Base-by-base conservation (phyloP, 176 grass and related monocot species). In the Oryza punctata region DNA sequence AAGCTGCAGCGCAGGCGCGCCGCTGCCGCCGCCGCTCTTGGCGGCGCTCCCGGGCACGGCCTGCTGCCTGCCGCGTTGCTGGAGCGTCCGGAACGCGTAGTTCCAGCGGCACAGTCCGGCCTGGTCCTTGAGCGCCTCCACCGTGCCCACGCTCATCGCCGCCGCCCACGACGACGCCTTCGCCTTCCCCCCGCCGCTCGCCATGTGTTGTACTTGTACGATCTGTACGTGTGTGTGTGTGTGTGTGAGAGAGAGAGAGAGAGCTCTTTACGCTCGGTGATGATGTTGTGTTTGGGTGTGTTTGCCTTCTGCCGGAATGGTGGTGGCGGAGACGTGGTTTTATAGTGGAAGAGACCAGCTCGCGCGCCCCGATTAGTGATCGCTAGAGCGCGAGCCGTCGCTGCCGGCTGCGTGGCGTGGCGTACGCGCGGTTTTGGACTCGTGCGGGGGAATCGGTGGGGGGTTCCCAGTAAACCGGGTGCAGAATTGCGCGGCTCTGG, bases 81-180 rank as follows among this genome's bases (percentile, higher is more conserved):
- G 82, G 8, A 89, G 26, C 1, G 68, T 89, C 8, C 77, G 72
- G 72, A 94, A 47, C 19, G 72, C 90, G 77, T 89, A 73, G 72
- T 87, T 92, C 89, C 91, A 90, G 35, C 85, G 64, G 61, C 89
- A 91, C 4, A 91, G 57, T 0, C 85, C 85, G 7, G 65, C 91
- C 77, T 91, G 89, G 33, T 90, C 86, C 88, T 91, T 96, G 68
- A 96, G 64, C 61, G 74, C 85, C 78, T 90, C 85, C 33, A 82
- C 81, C 2, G 82, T 81, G 46, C 81, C 78, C 14, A 79, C 30
- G 85, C 85, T 67, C 81, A 84, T 84, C 66, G 88, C 88, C 60
- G 88, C 91, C 60, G 76, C 47, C 81, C 85, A 78, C 5, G 85
- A 87, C 24, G 61, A 75, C 21, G 61, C 74, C 38, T 6, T 86